These are phyloP conservation scores for Tetraselmis chui DNA, from an alignment of 139 green algal species.

Conservation along the genomic window DNA sequence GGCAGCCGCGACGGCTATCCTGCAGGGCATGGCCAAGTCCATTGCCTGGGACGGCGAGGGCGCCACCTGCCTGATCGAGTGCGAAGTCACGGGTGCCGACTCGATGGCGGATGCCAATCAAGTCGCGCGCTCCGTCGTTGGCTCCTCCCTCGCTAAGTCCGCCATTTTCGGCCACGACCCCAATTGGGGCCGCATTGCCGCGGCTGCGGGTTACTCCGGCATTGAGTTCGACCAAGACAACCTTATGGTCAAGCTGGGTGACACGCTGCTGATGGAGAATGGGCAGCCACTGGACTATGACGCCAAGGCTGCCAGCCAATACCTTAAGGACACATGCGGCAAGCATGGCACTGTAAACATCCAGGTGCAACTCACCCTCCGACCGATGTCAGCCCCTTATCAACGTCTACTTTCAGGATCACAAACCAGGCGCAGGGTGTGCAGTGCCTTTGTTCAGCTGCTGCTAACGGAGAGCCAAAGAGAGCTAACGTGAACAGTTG, in stretches of 20 bases:
- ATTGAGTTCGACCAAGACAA: slow-evolving; percentile 77
- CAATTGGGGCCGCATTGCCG: slow-evolving; percentile 97
- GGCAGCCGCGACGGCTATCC: slow-evolving; percentile 79
- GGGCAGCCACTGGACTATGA: slow-evolving; percentile 94
- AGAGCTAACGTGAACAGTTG: no score
- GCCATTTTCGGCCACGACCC: slow-evolving; percentile 95
- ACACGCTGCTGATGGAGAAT: slow-evolving; percentile 79
- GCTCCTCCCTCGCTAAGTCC: slow-evolving; percentile 80
- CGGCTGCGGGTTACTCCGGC: slow-evolving; percentile 81
- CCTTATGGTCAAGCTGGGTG: slow-evolving; percentile 75
- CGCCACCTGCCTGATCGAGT: slow-evolving; percentile 91
- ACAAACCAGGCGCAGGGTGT: no score
- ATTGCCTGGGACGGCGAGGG: slow-evolving; percentile 98
- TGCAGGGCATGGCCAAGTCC: slow-evolving; percentile 85
- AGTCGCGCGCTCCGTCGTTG: slow-evolving; percentile 73
- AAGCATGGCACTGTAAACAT: slow-evolving; percentile 85
- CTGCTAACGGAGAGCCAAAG: no score
- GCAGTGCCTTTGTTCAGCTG: no score
- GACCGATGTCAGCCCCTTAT: no score
- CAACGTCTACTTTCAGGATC: no score
- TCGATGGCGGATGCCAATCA: background rate
- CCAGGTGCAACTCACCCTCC: slow-evolving; percentile 7
- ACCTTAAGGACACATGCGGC: slow-evolving; percentile 74
- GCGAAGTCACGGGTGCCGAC: slow-evolving; percentile 49
- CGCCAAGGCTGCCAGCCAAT: slow-evolving; percentile 68